A percentile compares a stretch with the other conserved stretches of the same genome.
phyloP scores from a whole-genome alignment of 768 basidiomycete genomes.

The Termitomyces bulborhizus region DNA sequence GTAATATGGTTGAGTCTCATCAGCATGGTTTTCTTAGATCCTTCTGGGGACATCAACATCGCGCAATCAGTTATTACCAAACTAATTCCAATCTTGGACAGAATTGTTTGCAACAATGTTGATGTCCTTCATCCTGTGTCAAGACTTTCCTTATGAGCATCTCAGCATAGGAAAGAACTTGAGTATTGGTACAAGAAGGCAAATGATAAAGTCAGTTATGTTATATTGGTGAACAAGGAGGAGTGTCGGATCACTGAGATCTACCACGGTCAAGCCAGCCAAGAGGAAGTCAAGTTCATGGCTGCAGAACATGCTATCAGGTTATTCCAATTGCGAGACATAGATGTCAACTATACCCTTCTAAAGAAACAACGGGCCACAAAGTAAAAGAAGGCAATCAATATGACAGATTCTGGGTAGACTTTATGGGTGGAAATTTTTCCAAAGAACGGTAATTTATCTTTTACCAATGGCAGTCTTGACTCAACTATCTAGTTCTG shows the following conservation, averaged over 20 bases:
- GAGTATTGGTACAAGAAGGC: slow-evolving; percentile 36
- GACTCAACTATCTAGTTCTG: no score
- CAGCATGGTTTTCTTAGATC: slow-evolving; percentile 72
- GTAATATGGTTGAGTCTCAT: slow-evolving; percentile 74
- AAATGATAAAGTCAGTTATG: slow-evolving; percentile 45
- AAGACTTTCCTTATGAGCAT: slow-evolving; percentile 55
- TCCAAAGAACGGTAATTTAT: no score
- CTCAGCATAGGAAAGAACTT: slow-evolving; percentile 37
- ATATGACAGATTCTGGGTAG: background rate
- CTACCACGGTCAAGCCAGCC: slow-evolving; percentile 49
- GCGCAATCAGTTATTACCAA: slow-evolving; percentile 40
- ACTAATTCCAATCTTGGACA: slow-evolving; percentile 53
- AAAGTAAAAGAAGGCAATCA: slow-evolving; percentile 6
- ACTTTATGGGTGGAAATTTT: background rate
- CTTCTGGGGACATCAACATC: slow-evolving; percentile 45
- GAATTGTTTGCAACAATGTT: slow-evolving; percentile 56
- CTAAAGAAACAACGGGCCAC: slow-evolving; percentile 16
- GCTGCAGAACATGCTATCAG: slow-evolving; percentile 60
- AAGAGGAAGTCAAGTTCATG: slow-evolving; percentile 59
- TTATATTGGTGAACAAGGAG: slow-evolving; percentile 43
- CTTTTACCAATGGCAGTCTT: no score
- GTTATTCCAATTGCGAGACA: slow-evolving; percentile 32
- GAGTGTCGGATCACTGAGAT: slow-evolving; percentile 33
- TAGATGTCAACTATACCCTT: slow-evolving; percentile 15
- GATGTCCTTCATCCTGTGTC: slow-evolving; percentile 74